phyloP scores from a whole-genome alignment of 768 basidiomycete species.

The Macrolepiota fuliginosa region DNA sequence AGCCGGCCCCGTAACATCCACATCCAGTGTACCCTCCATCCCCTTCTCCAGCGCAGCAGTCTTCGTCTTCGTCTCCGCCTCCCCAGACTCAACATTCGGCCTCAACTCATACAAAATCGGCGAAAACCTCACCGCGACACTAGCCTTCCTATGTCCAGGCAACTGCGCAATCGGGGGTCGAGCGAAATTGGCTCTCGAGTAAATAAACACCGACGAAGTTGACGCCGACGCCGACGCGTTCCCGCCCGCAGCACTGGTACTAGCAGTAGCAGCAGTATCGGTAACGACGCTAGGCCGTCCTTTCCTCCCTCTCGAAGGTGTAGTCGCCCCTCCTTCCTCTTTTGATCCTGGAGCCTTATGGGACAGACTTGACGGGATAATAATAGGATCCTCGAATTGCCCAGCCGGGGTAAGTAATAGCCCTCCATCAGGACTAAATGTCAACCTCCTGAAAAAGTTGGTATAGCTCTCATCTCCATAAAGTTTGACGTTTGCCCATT shows the following conservation, averaged over 20 bases:
- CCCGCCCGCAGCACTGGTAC: conserved; percentile 31
- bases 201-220: conserved; percentile 80
- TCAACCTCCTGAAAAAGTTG: conserved; percentile 92
- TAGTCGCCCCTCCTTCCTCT: conserved; percentile 36
- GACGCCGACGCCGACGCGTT: conserved; percentile 54
- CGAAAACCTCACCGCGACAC: conserved; percentile 91
- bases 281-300: conserved; percentile 19
- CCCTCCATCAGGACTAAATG: conserved; percentile 94
- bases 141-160: conserved; percentile 95
- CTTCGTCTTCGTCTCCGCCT: conserved; percentile 25
- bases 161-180: conserved; percentile 91
- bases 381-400: conserved; percentile 91
- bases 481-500: conserved; percentile 70
- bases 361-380: conserved; percentile 28
- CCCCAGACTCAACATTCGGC: conserved; percentile 41
- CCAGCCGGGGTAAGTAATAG: conserved; percentile 94
- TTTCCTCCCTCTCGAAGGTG: conserved; percentile 58
- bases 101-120: conserved; percentile 93
- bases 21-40: conserved; percentile 53
- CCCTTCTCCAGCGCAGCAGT: conserved; percentile 68
- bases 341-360: conserved; percentile 15
- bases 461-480: conserved; percentile 96
- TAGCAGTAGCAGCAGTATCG: conserved; percentile 19
- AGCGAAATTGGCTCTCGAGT: conserved; percentile 92
- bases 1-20: conserved; percentile 57